Conservation (phyloP, 495 filamentous ascomycete species). For the Schizothecium vesticola region DNA sequence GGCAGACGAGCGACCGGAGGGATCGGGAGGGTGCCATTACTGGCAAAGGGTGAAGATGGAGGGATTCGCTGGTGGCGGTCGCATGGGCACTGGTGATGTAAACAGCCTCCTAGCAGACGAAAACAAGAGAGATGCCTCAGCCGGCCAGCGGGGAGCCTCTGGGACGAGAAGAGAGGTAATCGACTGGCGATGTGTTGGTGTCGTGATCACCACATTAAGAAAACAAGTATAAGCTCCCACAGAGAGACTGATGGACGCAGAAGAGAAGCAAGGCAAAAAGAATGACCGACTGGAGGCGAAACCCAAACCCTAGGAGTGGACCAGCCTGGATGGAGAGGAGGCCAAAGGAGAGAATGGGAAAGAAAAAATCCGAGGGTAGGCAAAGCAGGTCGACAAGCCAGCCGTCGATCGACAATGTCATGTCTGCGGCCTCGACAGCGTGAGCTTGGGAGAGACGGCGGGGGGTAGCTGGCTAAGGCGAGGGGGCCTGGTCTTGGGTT, state of each 20-base stretch:
- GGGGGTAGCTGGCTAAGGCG: background rate
- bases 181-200: background rate
- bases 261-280: background rate
- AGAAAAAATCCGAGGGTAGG: background rate
- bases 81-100: constrained; percentile 24
- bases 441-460: background rate
- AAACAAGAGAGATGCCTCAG: constrained; percentile 1
- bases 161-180: background rate
- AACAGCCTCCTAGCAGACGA: constrained; percentile 11
- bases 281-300: background rate
- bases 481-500: background rate
- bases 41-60: constrained; percentile 19
- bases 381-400: background rate
- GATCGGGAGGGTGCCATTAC: constrained; percentile 37
- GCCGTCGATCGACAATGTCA: constrained; percentile 9
- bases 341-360: constrained; percentile 2
- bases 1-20: constrained; percentile 20
- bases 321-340: constrained; percentile 1
- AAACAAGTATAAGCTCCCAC: background rate
- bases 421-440: background rate
- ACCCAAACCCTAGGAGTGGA: constrained; percentile 3
- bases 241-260: background rate
- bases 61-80: constrained; percentile 21
- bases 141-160: background rate
- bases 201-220: background rate